Evolutionary conservation across 179 eudicot species (phyloP).

Genomic region (Pouteria campechiana): DNA sequence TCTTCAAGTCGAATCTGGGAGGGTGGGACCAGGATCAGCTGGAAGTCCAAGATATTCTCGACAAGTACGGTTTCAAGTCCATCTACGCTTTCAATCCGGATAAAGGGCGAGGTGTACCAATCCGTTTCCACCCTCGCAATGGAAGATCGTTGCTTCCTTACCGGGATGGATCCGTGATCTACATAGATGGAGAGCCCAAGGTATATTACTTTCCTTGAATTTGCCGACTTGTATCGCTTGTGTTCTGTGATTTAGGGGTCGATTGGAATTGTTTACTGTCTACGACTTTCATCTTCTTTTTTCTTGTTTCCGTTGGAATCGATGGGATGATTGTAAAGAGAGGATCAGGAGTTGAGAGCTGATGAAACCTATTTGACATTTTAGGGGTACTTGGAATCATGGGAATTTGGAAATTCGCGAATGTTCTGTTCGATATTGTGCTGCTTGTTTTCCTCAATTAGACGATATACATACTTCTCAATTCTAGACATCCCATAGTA

Average conservation of each 20-base stretch:
- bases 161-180: constrained; percentile 46
- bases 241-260: not conserved
- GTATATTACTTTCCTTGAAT: too few relatives aligned
- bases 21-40: constrained; percentile 94
- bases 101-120: constrained; percentile 58
- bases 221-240: too few relatives aligned
- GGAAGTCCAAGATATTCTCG: constrained; percentile 64
- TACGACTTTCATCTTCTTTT: not conserved
- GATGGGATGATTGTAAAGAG: too few relatives aligned
- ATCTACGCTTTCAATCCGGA: constrained; percentile 53
- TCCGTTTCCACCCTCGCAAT: constrained; percentile 62
- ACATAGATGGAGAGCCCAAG: constrained; percentile 85
- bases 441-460: too few relatives aligned
- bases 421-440: too few relatives aligned
- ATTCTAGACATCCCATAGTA: too few relatives aligned
- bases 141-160: constrained; percentile 74
- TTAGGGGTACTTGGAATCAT: too few relatives aligned
- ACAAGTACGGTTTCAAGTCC: constrained; percentile 58
- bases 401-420: too few relatives aligned
- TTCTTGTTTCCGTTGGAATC: not conserved
- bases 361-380: too few relatives aligned
- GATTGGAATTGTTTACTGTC: not conserved
- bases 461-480: too few relatives aligned
- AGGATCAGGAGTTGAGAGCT: too few relatives aligned
- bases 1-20: constrained; percentile 45